A percentile compares a stretch with the other conserved stretches of the same genome.
Evolutionary conservation across 2,329 filamentous ascomycete genomes (phyloP).

Genomic region (Neofusicoccum umdonicola): DNA sequence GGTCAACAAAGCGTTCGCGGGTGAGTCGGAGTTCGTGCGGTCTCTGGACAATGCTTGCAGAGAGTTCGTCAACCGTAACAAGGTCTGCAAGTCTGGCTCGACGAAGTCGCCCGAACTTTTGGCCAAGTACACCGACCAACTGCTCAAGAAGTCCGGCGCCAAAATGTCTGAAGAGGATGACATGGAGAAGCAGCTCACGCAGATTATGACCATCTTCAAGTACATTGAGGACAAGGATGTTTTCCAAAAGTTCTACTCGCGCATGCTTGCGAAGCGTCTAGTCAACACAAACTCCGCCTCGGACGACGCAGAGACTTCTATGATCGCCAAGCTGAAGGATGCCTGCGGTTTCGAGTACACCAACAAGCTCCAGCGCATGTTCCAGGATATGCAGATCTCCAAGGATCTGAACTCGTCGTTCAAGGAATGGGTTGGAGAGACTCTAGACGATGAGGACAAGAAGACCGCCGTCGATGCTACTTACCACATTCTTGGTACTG

Average conservation of each 20-base stretch:
- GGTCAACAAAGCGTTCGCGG: slow-evolving; percentile 88
- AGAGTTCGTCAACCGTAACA: slow-evolving; percentile 97
- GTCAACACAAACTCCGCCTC: slow-evolving; percentile 95
- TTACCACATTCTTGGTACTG: slow-evolving; percentile 91
- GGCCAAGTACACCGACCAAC: slow-evolving; percentile 90
- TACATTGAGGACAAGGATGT: slow-evolving; percentile 99
- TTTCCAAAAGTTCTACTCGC: slow-evolving; percentile 99
- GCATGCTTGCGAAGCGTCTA: slow-evolving; percentile 90
- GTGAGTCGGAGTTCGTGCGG: slow-evolving; percentile 94
- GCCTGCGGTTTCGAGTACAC: slow-evolving; percentile 99
- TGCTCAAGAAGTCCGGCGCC: slow-evolving; percentile 81
- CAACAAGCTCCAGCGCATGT: slow-evolving; percentile 99
- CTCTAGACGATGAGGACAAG: slow-evolving; percentile 61
- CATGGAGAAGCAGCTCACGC: slow-evolving; percentile 79
- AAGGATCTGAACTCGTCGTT: slow-evolving; percentile 93
- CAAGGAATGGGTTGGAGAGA: slow-evolving; percentile 69
- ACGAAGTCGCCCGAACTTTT: slow-evolving; percentile 93
- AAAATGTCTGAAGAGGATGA: slow-evolving; percentile 93
- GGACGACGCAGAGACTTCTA: slow-evolving; percentile 95
- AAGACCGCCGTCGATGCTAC: slow-evolving; percentile 77
- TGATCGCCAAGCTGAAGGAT: slow-evolving; percentile 99
- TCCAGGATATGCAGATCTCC: slow-evolving; percentile 98
- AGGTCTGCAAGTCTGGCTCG: slow-evolving; percentile 88
- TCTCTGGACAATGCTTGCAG: slow-evolving; percentile 95
- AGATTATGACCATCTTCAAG: slow-evolving; percentile 99